Percentiles rank a stretch among this genome's conserved stretches.
These are phyloP conservation scores for Tetramitus jugosus DNA, from an alignment of 208 protist genomes.

Conservation along the genomic window DNA sequence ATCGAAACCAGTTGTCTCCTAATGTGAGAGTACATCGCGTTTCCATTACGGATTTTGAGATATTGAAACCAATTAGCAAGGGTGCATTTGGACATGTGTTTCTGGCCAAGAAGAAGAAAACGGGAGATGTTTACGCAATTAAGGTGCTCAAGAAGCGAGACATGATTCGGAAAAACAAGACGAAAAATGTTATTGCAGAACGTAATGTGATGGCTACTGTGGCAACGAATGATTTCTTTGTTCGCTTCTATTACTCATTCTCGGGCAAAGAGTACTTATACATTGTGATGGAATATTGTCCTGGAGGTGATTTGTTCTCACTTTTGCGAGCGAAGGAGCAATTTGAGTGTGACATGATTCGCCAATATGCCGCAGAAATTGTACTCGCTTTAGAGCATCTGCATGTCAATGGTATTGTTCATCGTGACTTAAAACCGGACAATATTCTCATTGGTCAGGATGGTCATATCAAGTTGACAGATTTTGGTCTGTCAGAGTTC, in stretches of 20 bases:
- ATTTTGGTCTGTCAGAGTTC: constrained; percentile 31
- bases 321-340: constrained; percentile 69
- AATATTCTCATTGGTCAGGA: constrained; percentile 31
- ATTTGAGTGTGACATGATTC: constrained; percentile 67
- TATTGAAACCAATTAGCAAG: constrained; percentile 70
- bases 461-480: constrained; percentile 31
- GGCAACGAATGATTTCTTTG: constrained; percentile 54
- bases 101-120: constrained; percentile 37
- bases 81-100: constrained; percentile 80
- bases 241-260: constrained; percentile 73
- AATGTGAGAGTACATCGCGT: background rate
- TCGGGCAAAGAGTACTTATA: constrained; percentile 77
- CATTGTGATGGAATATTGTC: constrained; percentile 88
- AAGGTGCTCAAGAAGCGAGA: constrained; percentile 27
- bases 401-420: constrained; percentile 41
- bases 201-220: background rate
- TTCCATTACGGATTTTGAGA: constrained; percentile 59
- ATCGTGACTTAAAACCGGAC: constrained; percentile 29
- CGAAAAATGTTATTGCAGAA: background rate
- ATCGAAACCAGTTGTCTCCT: background rate
- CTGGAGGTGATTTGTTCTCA: constrained; percentile 76
- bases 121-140: constrained; percentile 27
- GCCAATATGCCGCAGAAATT: constrained; percentile 78
- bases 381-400: constrained; percentile 70
- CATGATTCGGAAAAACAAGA: background rate